Percentiles rank a stretch among this genome's conserved stretches.
phyloP scores from a whole-genome alignment of 768 basidiomycete species.

The Collybia mongolica region DNA sequence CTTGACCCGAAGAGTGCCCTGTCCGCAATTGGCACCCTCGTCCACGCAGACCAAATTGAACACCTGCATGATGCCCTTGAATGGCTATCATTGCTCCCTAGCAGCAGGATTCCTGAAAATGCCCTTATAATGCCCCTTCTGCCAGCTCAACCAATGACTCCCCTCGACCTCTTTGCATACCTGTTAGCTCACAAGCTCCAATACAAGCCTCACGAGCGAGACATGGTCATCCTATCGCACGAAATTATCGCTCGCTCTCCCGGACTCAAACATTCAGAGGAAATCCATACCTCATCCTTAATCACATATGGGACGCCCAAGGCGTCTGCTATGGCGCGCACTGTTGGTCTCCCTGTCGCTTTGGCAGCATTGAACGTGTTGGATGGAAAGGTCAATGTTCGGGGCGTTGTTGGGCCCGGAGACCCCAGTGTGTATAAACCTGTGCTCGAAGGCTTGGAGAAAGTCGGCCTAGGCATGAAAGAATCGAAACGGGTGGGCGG shows the following conservation, averaged over 20 bases:
- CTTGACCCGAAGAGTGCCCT: slow-evolving; percentile 10
- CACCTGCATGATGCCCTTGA: slow-evolving; percentile 39
- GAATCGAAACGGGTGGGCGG: slow-evolving; percentile 19
- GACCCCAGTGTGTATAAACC: slow-evolving; percentile 57
- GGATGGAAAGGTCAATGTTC: slow-evolving; percentile 49
- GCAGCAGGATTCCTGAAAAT: slow-evolving; percentile 10
- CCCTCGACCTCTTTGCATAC: slow-evolving; percentile 74
- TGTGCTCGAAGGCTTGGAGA: slow-evolving; percentile 61
- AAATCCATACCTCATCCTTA: slow-evolving; percentile 67
- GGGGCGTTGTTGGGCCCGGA: slow-evolving; percentile 73
- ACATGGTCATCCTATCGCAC: slow-evolving; percentile 86
- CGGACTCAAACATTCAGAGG: slow-evolving; percentile 17
- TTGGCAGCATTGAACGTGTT: slow-evolving; percentile 73
- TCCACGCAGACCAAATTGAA: slow-evolving; percentile 19
- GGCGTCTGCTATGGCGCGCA: slow-evolving; percentile 86
- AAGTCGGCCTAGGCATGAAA: slow-evolving; percentile 50
- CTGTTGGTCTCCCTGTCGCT: slow-evolving; percentile 86
- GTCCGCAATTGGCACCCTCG: slow-evolving; percentile 18
- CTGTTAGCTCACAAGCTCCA: slow-evolving; percentile 70
- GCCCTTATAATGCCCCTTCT: slow-evolving; percentile 35
- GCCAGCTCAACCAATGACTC: slow-evolving; percentile 40
- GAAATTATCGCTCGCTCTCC: slow-evolving; percentile 56
- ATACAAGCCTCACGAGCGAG: slow-evolving; percentile 71
- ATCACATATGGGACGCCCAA: slow-evolving; percentile 50
- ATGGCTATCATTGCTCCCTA: slow-evolving; percentile 42